phyloP scores from a whole-genome alignment of 768 basidiomycete species.

The Cyclocybe aegerita region DNA sequence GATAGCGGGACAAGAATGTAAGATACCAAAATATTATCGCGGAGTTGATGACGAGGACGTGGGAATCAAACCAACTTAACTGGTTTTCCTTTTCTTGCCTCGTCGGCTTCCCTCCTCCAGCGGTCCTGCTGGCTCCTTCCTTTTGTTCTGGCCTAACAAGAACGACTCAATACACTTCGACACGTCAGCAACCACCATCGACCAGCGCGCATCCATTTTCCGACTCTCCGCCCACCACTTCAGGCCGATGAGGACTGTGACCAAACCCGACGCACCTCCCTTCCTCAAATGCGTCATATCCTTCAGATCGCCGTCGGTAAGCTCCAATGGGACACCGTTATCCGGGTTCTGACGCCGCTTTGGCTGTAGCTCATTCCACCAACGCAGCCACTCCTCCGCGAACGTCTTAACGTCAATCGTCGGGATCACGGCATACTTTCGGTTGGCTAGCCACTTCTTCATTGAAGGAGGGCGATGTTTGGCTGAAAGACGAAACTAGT shows the following conservation, averaged over 20 bases:
- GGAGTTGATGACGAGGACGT: no score
- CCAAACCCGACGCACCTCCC: background rate
- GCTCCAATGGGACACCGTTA: background rate
- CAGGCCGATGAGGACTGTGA: constrained; percentile 1
- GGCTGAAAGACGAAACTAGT: no score
- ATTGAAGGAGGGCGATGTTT: no score
- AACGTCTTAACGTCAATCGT: background rate
- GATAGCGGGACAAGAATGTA: no score
- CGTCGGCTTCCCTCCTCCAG: no score
- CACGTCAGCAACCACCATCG: no score
- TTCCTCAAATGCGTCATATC: background rate
- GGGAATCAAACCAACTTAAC: no score
- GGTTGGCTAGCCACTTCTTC: background rate
- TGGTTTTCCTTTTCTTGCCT: no score
- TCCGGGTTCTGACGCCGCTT: background rate
- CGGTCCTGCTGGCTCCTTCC: no score
- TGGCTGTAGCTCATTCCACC: background rate
- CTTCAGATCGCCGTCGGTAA: background rate
- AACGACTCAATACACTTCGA: no score
- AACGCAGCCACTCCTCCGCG: background rate
- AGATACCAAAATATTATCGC: no score
- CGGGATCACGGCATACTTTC: background rate
- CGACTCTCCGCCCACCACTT: constrained; percentile 4
- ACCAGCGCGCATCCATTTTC: background rate
- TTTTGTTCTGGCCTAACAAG: no score